Percentiles rank a stretch among this genome's conserved stretches.
Conservation (phyloP, 2,329 filamentous ascomycete species). For the Colletotrichum sp. region DNA sequence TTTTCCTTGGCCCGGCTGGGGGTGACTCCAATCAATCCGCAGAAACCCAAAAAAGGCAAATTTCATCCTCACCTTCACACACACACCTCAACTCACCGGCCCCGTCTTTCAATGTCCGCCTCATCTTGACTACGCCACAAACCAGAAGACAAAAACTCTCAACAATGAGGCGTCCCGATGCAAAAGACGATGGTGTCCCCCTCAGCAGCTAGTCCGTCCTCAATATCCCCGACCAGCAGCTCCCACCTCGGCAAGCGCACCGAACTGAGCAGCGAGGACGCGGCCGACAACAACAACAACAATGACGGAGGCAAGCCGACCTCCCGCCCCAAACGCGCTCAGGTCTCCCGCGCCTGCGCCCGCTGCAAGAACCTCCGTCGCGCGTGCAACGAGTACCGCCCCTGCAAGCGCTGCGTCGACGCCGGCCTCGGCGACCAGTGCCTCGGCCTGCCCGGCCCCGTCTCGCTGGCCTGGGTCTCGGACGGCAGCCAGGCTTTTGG, state of each 20-base stretch:
- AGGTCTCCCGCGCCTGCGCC: slow-evolving; percentile 48
- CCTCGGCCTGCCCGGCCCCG: slow-evolving; percentile 22
- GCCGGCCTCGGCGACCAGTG: slow-evolving; percentile 46
- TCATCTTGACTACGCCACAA: neutral
- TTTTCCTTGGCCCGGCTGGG: neutral
- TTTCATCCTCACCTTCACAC: neutral
- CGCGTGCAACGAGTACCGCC: slow-evolving; percentile 48
- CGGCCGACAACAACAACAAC: neutral
- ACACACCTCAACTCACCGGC: neutral
- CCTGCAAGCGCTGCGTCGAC: slow-evolving; percentile 46
- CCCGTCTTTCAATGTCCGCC: neutral
- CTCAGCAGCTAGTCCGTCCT: slow-evolving; percentile 19
- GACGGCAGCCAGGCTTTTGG: slow-evolving; percentile 24
- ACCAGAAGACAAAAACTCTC: neutral
- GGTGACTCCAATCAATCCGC: neutral
- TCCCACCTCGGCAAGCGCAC: slow-evolving; percentile 15
- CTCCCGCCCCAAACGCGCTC: slow-evolving; percentile 25
- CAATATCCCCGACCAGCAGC: slow-evolving; percentile 18
- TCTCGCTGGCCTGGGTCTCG: slow-evolving; percentile 22
- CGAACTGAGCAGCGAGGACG: slow-evolving; percentile 2
- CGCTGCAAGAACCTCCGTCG: slow-evolving; percentile 47
- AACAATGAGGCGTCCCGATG: slow-evolving; percentile 17
- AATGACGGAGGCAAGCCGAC: neutral
- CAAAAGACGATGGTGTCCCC: slow-evolving; percentile 18
- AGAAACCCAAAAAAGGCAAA: neutral